phyloP scores from a whole-genome alignment of 2,329 filamentous ascomycete genomes.

The Emydomyces testavorans region DNA sequence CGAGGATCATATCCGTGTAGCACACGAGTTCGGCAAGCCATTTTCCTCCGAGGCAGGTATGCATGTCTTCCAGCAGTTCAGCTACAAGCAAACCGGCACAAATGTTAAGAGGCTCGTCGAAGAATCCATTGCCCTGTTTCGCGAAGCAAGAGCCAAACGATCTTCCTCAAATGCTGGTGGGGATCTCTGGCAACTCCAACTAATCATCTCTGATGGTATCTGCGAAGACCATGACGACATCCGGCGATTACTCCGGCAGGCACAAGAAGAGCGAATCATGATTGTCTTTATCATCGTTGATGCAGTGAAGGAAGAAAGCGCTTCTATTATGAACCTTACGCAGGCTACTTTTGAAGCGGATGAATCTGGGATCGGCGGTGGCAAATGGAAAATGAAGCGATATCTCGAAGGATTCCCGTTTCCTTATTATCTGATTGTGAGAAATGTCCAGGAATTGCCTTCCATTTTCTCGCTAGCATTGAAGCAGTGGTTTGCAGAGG shows the following conservation, averaged over 20 bases:
- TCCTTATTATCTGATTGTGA: conserved; percentile 89
- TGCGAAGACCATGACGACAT: conserved; percentile 83
- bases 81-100: conserved; percentile 73
- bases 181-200: conserved; percentile 88
- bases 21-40: conserved; percentile 71
- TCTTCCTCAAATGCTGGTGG: conserved; percentile 40
- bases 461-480: conserved; percentile 75
- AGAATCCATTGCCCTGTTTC: conserved; percentile 70
- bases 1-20: conserved; percentile 58
- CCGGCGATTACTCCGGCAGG: conserved; percentile 68
- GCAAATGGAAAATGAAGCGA: conserved; percentile 65
- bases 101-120: conserved; percentile 70
- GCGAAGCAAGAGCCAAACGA: conserved; percentile 55
- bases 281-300: conserved; percentile 97
- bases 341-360: conserved; percentile 71
- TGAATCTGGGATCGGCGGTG: conserved; percentile 46
- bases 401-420: conserved; percentile 97
- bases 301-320: conserved; percentile 37
- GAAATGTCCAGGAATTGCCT: conserved; percentile 82
- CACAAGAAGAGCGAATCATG: conserved; percentile 91
- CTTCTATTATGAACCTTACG: conserved; percentile 69
- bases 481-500: conserved; percentile 87
- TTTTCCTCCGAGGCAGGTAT: conserved; percentile 73
- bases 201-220: conserved; percentile 88
- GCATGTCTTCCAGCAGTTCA: conserved; percentile 73